A percentile compares a stretch with the other conserved stretches of the same genome.
These are phyloP conservation scores for Parafenestella ontariensis DNA, from an alignment of 2,329 filamentous ascomycete genomes.

Conservation along the genomic window DNA sequence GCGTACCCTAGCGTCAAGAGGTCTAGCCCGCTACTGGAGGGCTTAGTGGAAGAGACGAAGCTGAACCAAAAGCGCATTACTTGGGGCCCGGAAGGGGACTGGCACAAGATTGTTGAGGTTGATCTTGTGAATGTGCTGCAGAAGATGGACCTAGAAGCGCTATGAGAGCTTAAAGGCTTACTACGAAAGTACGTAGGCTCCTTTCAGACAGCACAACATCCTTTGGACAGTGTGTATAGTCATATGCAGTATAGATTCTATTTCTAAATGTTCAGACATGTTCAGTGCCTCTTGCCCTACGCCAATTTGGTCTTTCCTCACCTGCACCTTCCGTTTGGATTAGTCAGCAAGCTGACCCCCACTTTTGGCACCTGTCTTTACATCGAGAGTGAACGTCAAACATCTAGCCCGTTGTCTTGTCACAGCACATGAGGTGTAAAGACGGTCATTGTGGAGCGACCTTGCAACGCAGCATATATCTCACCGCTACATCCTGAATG, in stretches of 20 bases:
- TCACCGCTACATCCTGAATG: no score
- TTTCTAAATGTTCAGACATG: background rate
- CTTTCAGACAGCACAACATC: background rate
- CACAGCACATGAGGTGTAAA: no score
- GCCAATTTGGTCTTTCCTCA: no score
- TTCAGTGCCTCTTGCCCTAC: no score
- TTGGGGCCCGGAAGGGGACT: constrained; percentile 73
- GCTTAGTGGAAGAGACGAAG: constrained; percentile 62
- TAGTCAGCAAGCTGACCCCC: no score
- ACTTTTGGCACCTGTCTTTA: no score
- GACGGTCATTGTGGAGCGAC: no score
- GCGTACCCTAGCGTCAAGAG: constrained; percentile 71
- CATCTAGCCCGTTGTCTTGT: no score
- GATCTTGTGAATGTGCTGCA: constrained; percentile 35
- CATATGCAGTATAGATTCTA: background rate
- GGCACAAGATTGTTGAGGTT: constrained; percentile 55
- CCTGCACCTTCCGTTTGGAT: no score
- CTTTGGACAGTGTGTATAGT: background rate
- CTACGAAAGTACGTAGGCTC: background rate
- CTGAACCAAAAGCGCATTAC: constrained; percentile 61
- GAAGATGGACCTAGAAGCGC: constrained; percentile 25
- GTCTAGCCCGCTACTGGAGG: constrained; percentile 68
- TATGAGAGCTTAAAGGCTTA: background rate
- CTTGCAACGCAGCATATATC: no score
- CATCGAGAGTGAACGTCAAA: no score